Base-by-base conservation (phyloP, 495 filamentous ascomycete species). In the Hypoxylon perforatum region DNA sequence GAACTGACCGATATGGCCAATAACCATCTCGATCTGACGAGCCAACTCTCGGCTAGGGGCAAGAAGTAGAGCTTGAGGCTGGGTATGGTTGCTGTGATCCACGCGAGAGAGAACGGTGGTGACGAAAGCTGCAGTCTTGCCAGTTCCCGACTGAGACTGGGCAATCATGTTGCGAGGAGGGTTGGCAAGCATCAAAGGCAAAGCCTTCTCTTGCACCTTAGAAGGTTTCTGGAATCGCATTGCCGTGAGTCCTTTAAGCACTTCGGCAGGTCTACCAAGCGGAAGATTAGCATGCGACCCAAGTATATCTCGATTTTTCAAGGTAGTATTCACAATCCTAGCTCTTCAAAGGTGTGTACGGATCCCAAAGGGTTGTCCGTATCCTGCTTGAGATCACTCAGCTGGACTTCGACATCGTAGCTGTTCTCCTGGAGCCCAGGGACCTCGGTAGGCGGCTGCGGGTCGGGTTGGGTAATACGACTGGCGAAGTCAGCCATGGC, bases 141-240 rank as follows among this genome's bases (percentile, higher is more conserved):
- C 96, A 12, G 96, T 99, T 62, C 96, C 96, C 4, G 96, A 99
- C 78, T 99, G 96, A 23, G 95, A 97, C 75, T 99, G 96, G 18
- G 93, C 95, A 61, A 99, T 94, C 82, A 98, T 89, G 77, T 98
- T 98, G 41, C 80, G 84, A 0, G 94, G 91, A 14, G 94, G 94
- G 68, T 96, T 85, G 63, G 80, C 72, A 62, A 99, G 84, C 58
- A 99, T 88, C 17, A 99, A 84, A 15, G 95, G 96, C 2, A 99
- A 83, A 1, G 94, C 94, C 54, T 87, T 89, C 76, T 97, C 95
- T 78, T 99, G 95, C 71, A 99, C 93, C 80, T 98, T 98, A 23
- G 94, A 97, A 0, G 95, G 95, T 77, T 96, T 96, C 69, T 86
- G 86, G 83, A 97, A 98, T 78, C 91, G 90, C 90, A 97, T 91